Conservation (phyloP, 371 early-diverging fungal genomes). For the Zychaea mexicana region DNA sequence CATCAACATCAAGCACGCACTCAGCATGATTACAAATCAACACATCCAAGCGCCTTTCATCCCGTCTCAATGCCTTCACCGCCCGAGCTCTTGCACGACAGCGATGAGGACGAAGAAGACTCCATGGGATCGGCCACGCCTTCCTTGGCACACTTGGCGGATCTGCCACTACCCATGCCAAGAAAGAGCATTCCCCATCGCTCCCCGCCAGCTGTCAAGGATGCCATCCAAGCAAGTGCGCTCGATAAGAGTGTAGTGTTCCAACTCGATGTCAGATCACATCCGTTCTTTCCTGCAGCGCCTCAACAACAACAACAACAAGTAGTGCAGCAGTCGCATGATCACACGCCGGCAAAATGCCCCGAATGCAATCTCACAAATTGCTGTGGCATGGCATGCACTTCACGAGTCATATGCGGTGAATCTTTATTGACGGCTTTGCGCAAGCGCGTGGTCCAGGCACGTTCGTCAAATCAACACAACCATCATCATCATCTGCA, state of each 20-base stretch:
- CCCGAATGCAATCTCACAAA: constrained; percentile 8
- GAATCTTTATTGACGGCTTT: constrained; percentile 35
- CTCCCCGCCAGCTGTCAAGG: constrained; percentile 38
- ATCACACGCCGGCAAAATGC: constrained; percentile 2
- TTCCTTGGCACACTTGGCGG: neutral
- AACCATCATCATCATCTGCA: constrained; percentile 7
- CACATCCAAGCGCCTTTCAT: constrained; percentile 11
- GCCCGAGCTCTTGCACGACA: constrained; percentile 40
- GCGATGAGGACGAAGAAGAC: constrained; percentile 40
- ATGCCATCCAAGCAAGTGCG: constrained; percentile 30
- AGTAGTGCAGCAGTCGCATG: constrained; percentile 4
- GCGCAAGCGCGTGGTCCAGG: constrained; percentile 32
- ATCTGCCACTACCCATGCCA: constrained; percentile 4
- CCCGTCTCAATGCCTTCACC: constrained; percentile 24
- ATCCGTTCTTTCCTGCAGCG: constrained; percentile 16
- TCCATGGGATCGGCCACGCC: constrained; percentile 15
- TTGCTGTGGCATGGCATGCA: constrained; percentile 25
- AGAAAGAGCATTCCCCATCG: constrained; percentile 37
- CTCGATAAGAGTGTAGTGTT: constrained; percentile 43
- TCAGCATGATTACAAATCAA: neutral
- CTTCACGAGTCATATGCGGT: constrained; percentile 34
- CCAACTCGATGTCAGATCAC: constrained; percentile 30
- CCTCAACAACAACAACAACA: constrained; percentile 10
- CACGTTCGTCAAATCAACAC: constrained; percentile 10
- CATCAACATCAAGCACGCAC: neutral